phyloP scores from a whole-genome alignment of 2,329 filamentous ascomycete genomes.

The Talaromyces pinophilus region DNA sequence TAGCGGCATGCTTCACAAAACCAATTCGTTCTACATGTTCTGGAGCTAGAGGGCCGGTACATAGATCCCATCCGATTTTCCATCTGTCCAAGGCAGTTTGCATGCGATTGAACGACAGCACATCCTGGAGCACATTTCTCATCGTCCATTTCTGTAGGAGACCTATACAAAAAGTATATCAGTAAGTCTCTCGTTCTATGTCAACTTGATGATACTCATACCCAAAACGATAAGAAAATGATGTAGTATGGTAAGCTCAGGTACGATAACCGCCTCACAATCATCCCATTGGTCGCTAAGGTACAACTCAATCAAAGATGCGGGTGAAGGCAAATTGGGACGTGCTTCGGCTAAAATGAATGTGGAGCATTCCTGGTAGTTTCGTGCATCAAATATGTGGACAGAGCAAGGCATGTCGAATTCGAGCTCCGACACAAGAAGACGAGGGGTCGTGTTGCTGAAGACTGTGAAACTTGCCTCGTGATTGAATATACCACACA shows the following conservation, averaged over 20 bases:
- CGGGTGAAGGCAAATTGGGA: not conserved
- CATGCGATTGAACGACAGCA: too few relatives aligned
- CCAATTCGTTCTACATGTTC: not conserved
- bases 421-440: slow-evolving; percentile 4
- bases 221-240: not conserved
- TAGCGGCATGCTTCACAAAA: not conserved
- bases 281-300: not conserved
- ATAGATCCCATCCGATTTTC: not conserved
- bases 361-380: not conserved
- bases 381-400: not conserved
- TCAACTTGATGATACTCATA: not conserved
- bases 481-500: not conserved
- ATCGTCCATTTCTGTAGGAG: not conserved
- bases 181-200: not conserved
- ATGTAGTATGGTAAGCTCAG: not conserved
- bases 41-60: not conserved
- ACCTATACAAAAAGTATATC: not conserved
- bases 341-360: not conserved
- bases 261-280: not conserved
- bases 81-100: not conserved
- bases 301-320: not conserved
- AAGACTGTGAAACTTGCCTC: not conserved
- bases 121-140: not conserved
- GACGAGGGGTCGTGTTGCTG: not conserved
- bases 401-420: slow-evolving; percentile 5